A percentile compares a stretch with the other conserved stretches of the same genome.
These are phyloP conservation scores for Gleditsia sinensis DNA, from an alignment of 306 rosid genomes.

Conservation along the genomic window DNA sequence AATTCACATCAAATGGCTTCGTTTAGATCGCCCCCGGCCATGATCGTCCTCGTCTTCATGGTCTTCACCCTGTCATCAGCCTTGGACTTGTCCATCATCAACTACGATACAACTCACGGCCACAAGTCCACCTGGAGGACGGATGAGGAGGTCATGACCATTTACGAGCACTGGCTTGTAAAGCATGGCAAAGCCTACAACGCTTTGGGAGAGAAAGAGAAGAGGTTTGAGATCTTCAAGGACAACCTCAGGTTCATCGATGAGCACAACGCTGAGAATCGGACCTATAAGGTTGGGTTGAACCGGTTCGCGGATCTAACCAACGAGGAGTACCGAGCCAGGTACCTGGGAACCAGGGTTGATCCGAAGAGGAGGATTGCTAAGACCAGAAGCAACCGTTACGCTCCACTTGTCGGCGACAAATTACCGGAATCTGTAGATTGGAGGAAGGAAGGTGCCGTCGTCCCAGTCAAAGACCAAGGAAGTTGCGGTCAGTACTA, in stretches of 20 bases:
- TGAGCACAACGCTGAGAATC: constrained; percentile 52
- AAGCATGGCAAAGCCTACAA: constrained; percentile 66
- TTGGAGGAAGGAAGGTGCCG: constrained; percentile 94
- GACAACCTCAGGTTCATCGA: constrained; percentile 82
- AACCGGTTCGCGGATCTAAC: constrained; percentile 91
- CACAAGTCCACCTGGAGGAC: constrained; percentile 46
- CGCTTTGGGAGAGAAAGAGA: constrained; percentile 73
- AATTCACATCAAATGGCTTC: constrained; percentile 48
- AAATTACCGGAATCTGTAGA: constrained; percentile 68
- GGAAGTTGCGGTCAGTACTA: constrained; percentile 77
- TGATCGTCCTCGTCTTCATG: constrained; percentile 35
- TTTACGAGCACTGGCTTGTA: constrained; percentile 76
- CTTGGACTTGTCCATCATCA: constrained; percentile 70
- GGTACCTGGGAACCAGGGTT: constrained; percentile 58
- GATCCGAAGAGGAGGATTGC: constrained; percentile 42
- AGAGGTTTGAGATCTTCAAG: constrained; percentile 78
- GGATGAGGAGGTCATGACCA: constrained; percentile 61
- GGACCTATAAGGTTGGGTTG: constrained; percentile 63
- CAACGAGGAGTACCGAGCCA: constrained; percentile 79
- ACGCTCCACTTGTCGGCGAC: constrained; percentile 73
- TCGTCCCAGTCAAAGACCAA: constrained; percentile 76
- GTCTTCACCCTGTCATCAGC: constrained; percentile 55
- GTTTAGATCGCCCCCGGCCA: neutral
- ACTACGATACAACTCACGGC: constrained; percentile 47
- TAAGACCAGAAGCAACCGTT: constrained; percentile 47